Conservation (phyloP, 1,139 yeast species). For the Suhomyces guaymorum region DNA sequence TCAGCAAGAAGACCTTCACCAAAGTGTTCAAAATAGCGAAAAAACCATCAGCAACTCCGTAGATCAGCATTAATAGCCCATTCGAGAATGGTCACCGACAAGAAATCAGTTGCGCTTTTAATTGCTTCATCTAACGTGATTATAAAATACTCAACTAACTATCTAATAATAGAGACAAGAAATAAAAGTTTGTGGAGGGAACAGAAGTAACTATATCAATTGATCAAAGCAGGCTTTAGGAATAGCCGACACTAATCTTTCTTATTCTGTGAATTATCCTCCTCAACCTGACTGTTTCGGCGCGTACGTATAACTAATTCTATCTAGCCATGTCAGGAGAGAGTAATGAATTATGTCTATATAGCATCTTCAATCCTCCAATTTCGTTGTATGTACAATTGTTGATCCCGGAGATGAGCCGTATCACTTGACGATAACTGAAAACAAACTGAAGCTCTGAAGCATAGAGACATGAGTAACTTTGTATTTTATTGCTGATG, state of each 20-base stretch:
- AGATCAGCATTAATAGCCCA: conserved; percentile 11
- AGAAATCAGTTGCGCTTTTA: conserved; percentile 9
- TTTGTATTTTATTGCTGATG: conserved; percentile 9
- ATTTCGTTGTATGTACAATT: conserved; percentile 13
- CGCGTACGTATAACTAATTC: conserved; percentile 11
- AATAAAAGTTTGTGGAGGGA: conserved; percentile 14
- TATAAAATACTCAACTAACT: conserved; percentile 15
- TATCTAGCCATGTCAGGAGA: conserved; percentile 7
- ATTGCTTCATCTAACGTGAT: conserved; percentile 13
- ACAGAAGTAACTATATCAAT: conserved; percentile 7
- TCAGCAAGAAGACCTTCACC: too few species aligned
- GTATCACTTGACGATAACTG: conserved; percentile 5
- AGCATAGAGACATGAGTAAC: conserved; percentile 5
- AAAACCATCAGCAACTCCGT: conserved; percentile 2
- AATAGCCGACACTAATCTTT: conserved; percentile 5
- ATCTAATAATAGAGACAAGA: conserved; percentile 18
- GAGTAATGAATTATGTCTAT: conserved; percentile 10
- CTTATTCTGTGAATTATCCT: conserved; percentile 1
- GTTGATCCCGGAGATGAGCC: conserved; percentile 3
- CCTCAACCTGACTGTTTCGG: conserved; percentile 5
- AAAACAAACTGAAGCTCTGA: conserved; percentile 9
- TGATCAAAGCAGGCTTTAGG: too few species aligned
- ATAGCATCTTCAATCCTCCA: conserved; percentile 10
- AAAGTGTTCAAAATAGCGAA: too few species aligned
- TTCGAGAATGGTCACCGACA: conserved; percentile 5